Evolutionary conservation across 306 rosid species (phyloP).

Genomic region (Cucurbita argyrosperma): DNA sequence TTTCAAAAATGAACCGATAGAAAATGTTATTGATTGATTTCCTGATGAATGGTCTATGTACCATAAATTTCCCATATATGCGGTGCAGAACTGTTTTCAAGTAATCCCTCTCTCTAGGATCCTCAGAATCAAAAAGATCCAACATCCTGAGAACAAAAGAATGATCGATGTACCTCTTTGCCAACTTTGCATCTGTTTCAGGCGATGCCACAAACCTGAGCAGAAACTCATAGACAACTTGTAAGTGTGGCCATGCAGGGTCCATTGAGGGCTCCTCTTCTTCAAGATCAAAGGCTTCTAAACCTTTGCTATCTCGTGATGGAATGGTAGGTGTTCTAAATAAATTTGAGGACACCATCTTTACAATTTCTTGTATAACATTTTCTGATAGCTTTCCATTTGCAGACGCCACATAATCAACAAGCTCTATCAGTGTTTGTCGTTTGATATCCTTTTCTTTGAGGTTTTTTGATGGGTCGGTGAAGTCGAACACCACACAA

Average conservation of each 20-base stretch:
- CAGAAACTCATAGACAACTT: slow-evolving; percentile 72
- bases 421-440: slow-evolving; percentile 79
- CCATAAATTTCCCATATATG: slow-evolving; percentile 94
- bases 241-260: slow-evolving; percentile 93
- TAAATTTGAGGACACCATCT: slow-evolving; percentile 69
- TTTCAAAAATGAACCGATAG: slow-evolving; percentile 78
- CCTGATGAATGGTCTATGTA: slow-evolving; percentile 87
- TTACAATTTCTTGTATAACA: slow-evolving; percentile 64
- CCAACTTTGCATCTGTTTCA: slow-evolving; percentile 89
- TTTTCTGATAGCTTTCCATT: slow-evolving; percentile 68
- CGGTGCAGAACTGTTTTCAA: slow-evolving; percentile 94
- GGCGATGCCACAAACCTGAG: slow-evolving; percentile 86
- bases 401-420: slow-evolving; percentile 72
- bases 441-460: slow-evolving; percentile 84
- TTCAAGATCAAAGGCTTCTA: slow-evolving; percentile 75
- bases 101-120: slow-evolving; percentile 90
- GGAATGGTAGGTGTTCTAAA: slow-evolving; percentile 68
- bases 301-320: slow-evolving; percentile 58
- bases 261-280: slow-evolving; percentile 98
- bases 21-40: slow-evolving; percentile 88
- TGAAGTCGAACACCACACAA: slow-evolving; percentile 59
- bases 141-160: slow-evolving; percentile 75
- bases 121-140: slow-evolving; percentile 95
- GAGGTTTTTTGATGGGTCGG: slow-evolving; percentile 65
- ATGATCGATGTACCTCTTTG: slow-evolving; percentile 87